Evolutionary conservation across 768 basidiomycete species (phyloP).

Genomic region (Gloeophyllum trabeum): DNA sequence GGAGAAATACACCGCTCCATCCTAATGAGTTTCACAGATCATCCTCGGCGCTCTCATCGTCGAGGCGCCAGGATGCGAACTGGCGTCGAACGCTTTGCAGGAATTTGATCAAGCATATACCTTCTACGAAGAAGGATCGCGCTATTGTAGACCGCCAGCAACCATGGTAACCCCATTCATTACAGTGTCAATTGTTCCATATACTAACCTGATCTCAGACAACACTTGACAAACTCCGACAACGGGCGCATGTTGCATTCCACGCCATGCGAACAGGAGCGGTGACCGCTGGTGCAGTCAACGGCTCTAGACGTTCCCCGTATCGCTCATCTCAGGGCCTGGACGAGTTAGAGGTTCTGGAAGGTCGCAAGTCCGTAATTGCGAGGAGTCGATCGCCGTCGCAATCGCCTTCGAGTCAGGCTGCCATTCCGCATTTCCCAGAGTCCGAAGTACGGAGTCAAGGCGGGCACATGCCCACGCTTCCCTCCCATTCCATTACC

Average conservation of each 20-base stretch:
- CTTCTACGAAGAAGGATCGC: slow-evolving; percentile 29
- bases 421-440: too few relatives aligned
- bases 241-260: slow-evolving; percentile 20
- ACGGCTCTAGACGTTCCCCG: too few relatives aligned
- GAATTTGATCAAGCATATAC: slow-evolving; percentile 22
- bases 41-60: slow-evolving; percentile 29
- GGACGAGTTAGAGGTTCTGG: slow-evolving; percentile 27
- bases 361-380: slow-evolving; percentile 25
- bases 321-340: slow-evolving; percentile 14
- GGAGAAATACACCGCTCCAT: not conserved
- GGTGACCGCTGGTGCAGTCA: too few relatives aligned
- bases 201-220: slow-evolving; percentile 12
- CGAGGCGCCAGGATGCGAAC: slow-evolving; percentile 27
- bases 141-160: slow-evolving; percentile 20
- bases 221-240: slow-evolving; percentile 22
- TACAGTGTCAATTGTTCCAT: not conserved
- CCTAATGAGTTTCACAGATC: slow-evolving; percentile 15
- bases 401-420: not conserved
- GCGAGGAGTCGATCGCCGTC: not conserved
- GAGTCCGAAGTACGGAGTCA: too few relatives aligned
- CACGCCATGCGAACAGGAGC: too few relatives aligned
- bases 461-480: too few relatives aligned
- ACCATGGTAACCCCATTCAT: slow-evolving; percentile 19
- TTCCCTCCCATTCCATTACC: too few relatives aligned
- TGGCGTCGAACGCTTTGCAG: slow-evolving; percentile 23